Base-by-base conservation (phyloP, 2,329 filamentous ascomycete species). In the Penicillium corylophilum region DNA sequence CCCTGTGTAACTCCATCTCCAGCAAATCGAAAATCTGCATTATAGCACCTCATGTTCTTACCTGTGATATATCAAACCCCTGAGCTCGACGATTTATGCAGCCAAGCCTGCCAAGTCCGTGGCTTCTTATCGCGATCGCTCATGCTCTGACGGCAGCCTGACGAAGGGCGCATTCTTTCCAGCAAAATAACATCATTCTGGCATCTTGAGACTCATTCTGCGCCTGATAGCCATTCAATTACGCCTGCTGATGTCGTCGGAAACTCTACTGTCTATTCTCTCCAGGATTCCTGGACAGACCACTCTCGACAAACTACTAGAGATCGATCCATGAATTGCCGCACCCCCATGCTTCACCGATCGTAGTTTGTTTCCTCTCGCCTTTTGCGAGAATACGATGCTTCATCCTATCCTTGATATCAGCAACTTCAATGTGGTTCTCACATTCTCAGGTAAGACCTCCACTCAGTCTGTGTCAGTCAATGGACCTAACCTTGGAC, bases 371-470 rank as follows among this genome's bases (percentile, higher is more conserved):
- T 15, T 6, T n/a, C 20, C 9, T 24, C 44, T 39, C 36, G 23
- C 23, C 44, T 20, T 20, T n/a, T 18, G 36, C 15, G 20, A 40
- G 26, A 46, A 9, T 54, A 64, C 42, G 41, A 72, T 72, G 69
- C 61, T 70, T 46, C 65, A 67, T 47, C 69, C 69, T 6, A 64
- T 66, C 43, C 63, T 73, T 40, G 69, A 72, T 49, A 41, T 71
- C 7, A 69, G 62, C 52, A 62, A 64, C 54, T 54, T 72, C 16
- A 73, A 73, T 50, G 55, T 72, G 49, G 59, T 66, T 16, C 56
- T 71, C 23, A 60, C 67, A 4, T 65, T 73, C 26, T 53, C 66
- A 46, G 67, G 71, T 69, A 61, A 48, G 63, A 44, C 28, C 38
- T 38, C 24, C 15, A 47, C 15, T 7, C 13, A 44, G 13, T 2